Conservation (phyloP, 2,329 filamentous ascomycete genomes). For the Diplodia seriata region DNA sequence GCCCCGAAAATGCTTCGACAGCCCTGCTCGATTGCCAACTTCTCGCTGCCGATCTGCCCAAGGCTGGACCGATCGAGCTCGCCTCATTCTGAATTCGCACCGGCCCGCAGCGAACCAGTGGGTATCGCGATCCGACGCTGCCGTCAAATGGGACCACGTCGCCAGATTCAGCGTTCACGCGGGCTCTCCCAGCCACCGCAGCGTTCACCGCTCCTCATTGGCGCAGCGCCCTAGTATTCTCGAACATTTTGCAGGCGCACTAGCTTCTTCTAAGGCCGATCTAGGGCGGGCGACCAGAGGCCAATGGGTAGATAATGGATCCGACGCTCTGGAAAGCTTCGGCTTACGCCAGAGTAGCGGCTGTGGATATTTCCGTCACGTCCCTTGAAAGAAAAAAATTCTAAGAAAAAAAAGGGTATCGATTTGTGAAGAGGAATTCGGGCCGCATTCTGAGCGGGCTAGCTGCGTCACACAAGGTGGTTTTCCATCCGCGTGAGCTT, state of each 20-base stretch:
- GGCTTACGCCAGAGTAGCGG: background rate
- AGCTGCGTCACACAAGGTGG: background rate
- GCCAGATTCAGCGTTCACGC: background rate
- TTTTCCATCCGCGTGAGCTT: background rate
- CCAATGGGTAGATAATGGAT: background rate
- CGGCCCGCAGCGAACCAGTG: constrained; percentile 27
- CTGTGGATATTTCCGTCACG: background rate
- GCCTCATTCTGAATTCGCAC: constrained; percentile 21
- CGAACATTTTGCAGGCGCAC: constrained; percentile 3
- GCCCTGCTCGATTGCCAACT: constrained; percentile 7
- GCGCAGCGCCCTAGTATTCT: background rate
- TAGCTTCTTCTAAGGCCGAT: background rate
- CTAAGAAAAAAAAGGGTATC: background rate
- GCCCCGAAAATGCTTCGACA: background rate
- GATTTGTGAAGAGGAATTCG: background rate
- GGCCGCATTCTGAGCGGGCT: background rate
- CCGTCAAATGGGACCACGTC: constrained; percentile 9
- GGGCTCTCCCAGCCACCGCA: background rate
- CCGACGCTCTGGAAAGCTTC: background rate
- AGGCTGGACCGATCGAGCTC: background rate
- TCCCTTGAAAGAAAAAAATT: background rate
- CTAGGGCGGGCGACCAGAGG: background rate
- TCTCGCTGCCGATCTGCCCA: background rate
- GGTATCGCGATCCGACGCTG: background rate
- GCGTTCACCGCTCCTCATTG: constrained; percentile 9